These are phyloP conservation scores for Eucalyptus curtisii DNA, from an alignment of 345 rosid species.

Conservation along the genomic window DNA sequence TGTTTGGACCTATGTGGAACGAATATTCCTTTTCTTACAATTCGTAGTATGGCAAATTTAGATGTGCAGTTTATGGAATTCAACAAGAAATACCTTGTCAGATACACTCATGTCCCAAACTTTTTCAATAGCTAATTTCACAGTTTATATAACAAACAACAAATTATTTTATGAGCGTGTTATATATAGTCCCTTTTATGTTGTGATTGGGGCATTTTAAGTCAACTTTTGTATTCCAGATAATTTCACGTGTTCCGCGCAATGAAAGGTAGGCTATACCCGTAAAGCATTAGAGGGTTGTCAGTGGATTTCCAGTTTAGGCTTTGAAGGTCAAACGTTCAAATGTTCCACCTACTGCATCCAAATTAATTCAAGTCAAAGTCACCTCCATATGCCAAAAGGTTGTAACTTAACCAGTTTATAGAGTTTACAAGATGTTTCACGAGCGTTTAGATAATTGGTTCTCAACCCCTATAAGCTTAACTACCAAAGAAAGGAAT, in stretches of 20 bases:
- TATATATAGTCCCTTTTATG: neutral
- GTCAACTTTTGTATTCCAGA: neutral
- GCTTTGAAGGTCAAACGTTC: neutral
- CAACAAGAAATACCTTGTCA: neutral
- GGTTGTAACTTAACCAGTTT: accelerated
- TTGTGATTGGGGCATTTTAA: neutral
- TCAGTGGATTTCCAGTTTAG: neutral
- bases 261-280: neutral
- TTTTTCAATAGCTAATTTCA: neutral
- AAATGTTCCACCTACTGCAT: accelerated
- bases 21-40: neutral
- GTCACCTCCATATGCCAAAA: neutral
- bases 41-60: neutral
- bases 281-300: neutral
- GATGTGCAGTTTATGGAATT: neutral
- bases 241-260: neutral
- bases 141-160: neutral
- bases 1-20: neutral
- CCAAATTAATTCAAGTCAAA: neutral
- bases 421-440: neutral
- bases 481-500: neutral
- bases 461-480: neutral
- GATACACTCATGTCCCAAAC: neutral
- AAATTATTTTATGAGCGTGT: neutral
- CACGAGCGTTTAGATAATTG: neutral